Evolutionary conservation across 257 asterid genomes (phyloP).

Genomic region (Solanum chiquidenum): DNA sequence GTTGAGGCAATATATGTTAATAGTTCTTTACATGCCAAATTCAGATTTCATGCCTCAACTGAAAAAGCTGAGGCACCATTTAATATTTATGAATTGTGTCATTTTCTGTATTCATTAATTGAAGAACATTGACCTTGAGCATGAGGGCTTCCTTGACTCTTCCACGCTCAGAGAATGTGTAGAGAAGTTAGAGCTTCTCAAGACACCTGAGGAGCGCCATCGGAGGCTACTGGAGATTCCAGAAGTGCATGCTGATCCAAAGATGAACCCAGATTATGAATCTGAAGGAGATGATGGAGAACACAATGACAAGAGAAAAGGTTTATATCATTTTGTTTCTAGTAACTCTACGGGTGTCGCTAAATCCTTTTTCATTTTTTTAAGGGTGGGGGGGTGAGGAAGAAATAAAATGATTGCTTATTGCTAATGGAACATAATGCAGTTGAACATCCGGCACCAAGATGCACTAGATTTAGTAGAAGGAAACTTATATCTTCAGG

Average conservation of each 20-base stretch:
- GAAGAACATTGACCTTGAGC: background rate
- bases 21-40: background rate
- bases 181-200: conserved; percentile 47
- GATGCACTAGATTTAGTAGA: background rate
- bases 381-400: background rate
- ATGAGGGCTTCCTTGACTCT: conserved; percentile 52
- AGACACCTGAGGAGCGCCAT: conserved; percentile 66
- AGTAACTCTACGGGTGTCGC: background rate
- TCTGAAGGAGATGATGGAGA: conserved; percentile 52
- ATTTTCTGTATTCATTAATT: background rate
- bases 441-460: background rate
- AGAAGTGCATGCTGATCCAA: conserved; percentile 69
- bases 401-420: background rate
- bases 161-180: conserved; percentile 66
- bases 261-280: conserved; percentile 60
- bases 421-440: background rate
- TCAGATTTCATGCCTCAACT: background rate
- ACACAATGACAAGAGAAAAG: conserved; percentile 25
- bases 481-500: background rate
- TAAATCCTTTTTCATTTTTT: background rate
- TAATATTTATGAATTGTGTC: background rate
- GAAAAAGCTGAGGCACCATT: background rate
- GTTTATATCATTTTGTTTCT: conserved; percentile 10
- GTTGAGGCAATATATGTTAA: background rate
- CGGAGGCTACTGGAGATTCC: conserved; percentile 59